A percentile compares a stretch with the other conserved stretches of the same genome.
Evolutionary conservation across 2,329 filamentous ascomycete genomes (phyloP).

Genomic region (Trichoderma atroviride): DNA sequence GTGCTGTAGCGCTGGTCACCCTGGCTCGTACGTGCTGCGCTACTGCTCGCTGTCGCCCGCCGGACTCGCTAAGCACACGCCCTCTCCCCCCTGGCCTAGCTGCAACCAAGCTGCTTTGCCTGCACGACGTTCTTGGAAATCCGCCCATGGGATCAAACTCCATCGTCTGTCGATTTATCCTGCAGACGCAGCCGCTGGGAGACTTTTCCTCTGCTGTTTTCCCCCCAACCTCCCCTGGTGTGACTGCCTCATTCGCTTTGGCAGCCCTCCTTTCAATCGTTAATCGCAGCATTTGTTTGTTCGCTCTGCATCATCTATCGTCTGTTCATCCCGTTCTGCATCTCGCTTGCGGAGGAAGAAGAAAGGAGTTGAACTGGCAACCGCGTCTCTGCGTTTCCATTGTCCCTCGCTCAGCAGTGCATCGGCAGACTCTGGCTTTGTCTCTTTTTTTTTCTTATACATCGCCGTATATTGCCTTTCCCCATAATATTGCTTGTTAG

Average conservation of each 20-base stretch:
- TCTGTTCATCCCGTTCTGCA: constrained; percentile 25
- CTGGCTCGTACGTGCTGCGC: constrained; percentile 9
- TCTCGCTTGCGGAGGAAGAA: constrained; percentile 2
- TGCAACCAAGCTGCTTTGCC: not conserved
- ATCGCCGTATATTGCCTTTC: not conserved
- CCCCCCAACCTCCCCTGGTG: constrained; percentile 26
- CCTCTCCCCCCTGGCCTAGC: not conserved
- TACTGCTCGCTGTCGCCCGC: not conserved
- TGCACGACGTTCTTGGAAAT: constrained; percentile 11
- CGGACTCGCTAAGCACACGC: constrained; percentile 17
- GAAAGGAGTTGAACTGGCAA: constrained; percentile 23
- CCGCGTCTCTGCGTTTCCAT: constrained; percentile 17
- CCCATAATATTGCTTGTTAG: constrained; percentile 10
- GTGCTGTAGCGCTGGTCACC: not conserved
- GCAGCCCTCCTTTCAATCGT: constrained; percentile 48
- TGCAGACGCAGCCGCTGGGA: constrained; percentile 12
- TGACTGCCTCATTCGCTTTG: constrained; percentile 62
- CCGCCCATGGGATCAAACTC: constrained; percentile 16
- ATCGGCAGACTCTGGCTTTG: not conserved
- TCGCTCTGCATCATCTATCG: constrained; percentile 20
- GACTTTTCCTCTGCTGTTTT: constrained; percentile 18
- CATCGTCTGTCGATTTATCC: constrained; percentile 23
- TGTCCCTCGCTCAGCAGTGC: constrained; percentile 13
- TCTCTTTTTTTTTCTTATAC: not conserved
- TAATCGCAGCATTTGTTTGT: constrained; percentile 34